Base-by-base conservation (phyloP, 495 filamentous ascomycete species). In the Talaromyces liani region DNA sequence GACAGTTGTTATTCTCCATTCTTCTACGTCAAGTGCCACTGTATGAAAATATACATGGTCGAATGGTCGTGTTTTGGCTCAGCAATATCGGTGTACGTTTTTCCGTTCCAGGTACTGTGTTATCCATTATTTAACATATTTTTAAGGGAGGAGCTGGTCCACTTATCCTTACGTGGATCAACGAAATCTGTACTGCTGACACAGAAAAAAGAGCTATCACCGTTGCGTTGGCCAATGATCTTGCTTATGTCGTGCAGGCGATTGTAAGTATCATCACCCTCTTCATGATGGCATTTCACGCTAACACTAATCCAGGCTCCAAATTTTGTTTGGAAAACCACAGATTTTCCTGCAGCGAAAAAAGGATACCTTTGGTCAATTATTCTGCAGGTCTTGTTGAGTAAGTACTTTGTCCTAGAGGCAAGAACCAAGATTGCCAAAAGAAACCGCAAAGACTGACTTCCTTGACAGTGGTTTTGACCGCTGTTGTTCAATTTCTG, bases 321-420 rank as follows among this genome's bases (percentile, higher is more conserved):
- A 0, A 76, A 76, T 22, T 76, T 76, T 55, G 68, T 76, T 1
- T 76, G 74, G 74, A 75, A 76, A 53, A 76, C 74, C 2, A 72
- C 71, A 20, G 72, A 70, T 14, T 76, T 76, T 33, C 74, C 74
- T 25, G 66, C 65, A 9, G 74, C 74, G 3, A 65, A 59, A 29
- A 73, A 75, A 36, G 74, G 74, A 41, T 75, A 76, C 61, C 60
- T 68, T 4, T 76, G 68, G 69, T 67, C 63, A 4, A 71, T 73
- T 33, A 66, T 73, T 5, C 47, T 75, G 22, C 71, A 75, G 55
- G 31, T 72, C n/a, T 49, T 49, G 22, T 12, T 49, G n/a, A 49
- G 45, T 49, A 20, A 49, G 45, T 49, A 49, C 45, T 20, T 6
- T 9, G 16, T 49, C 6, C 6, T 16, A 20, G n/a, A 49, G 10